Percentiles rank a stretch among this genome's conserved stretches.
These are phyloP conservation scores for Quambalaria eucalypti DNA, from an alignment of 1,284 basidiomycete genomes.

Conservation along the genomic window DNA sequence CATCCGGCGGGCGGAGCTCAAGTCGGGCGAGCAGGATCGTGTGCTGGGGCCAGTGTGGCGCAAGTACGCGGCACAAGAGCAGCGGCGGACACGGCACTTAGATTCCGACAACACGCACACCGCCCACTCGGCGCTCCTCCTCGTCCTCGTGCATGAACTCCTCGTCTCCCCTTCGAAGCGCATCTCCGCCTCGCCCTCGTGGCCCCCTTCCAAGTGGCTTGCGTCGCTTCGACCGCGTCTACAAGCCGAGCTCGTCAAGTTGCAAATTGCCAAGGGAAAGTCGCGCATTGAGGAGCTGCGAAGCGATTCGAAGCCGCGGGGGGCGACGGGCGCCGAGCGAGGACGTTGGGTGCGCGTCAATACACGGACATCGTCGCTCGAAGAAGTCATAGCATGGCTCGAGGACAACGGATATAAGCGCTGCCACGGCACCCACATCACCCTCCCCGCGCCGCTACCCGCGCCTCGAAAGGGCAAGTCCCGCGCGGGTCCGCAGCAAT, in stretches of 20 bases:
- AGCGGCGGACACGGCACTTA: not conserved
- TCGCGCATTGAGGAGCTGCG: conserved; percentile 25
- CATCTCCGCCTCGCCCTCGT: conserved; percentile 31
- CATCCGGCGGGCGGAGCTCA: not conserved
- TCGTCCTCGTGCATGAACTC: conserved; percentile 38
- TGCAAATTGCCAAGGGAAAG: conserved; percentile 58
- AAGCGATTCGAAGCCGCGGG: conserved; percentile 3
- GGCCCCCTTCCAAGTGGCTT: conserved; percentile 31
- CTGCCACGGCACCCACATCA: conserved; percentile 49
- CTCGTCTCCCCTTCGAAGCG: conserved; percentile 25
- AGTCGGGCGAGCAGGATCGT: too few species aligned
- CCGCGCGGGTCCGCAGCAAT: conserved; percentile 55
- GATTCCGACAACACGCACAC: too few species aligned
- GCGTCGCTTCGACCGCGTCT: conserved; percentile 75
- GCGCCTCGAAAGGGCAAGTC: conserved; percentile 78
- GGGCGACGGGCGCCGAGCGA: conserved; percentile 22
- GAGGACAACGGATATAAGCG: conserved; percentile 45
- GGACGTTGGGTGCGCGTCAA: conserved; percentile 43
- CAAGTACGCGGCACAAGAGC: not conserved
- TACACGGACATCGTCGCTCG: conserved; percentile 8
- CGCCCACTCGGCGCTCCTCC: too few species aligned
- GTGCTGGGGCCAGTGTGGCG: not conserved
- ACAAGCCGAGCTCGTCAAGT: conserved; percentile 68
- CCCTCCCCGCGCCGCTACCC: too few species aligned
- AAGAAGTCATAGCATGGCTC: conserved; percentile 57